A percentile compares a stretch with the other conserved stretches of the same genome.
Conservation (phyloP, 257 asterid genomes). For the Solanum corneliomulleri region DNA sequence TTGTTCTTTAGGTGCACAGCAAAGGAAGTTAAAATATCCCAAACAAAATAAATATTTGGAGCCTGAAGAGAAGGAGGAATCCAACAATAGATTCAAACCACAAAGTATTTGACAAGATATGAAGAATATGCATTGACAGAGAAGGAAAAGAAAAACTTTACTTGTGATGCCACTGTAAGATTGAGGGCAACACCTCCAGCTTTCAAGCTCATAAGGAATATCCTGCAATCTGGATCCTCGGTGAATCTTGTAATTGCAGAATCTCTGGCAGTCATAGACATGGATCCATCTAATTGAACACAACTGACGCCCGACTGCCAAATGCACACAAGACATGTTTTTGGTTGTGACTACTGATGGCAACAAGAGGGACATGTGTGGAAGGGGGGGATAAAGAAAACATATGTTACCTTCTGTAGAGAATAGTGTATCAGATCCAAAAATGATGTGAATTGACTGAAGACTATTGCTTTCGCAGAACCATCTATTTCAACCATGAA, state of each 20-base stretch:
- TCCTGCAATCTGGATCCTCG: conserved; percentile 73
- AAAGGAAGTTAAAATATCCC: background rate
- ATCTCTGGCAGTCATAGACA: conserved; percentile 79
- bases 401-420: conserved; percentile 54
- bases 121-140: background rate
- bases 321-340: background rate
- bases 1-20: background rate
- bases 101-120: background rate
- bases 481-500: conserved; percentile 94
- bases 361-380: background rate
- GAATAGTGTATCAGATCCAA: conserved; percentile 86
- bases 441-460: conserved; percentile 92
- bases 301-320: conserved; percentile 72
- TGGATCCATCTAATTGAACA: conserved; percentile 80
- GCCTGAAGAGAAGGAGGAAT: background rate
- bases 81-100: background rate
- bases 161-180: conserved; percentile 95
- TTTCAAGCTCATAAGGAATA: conserved; percentile 86
- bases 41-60: background rate
- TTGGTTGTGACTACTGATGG: background rate
- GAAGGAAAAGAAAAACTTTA: conserved; percentile 14
- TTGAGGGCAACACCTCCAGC: conserved; percentile 99
- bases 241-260: conserved; percentile 68
- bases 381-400: background rate
- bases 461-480: conserved; percentile 91